phyloP scores from a whole-genome alignment of 768 basidiomycete species.

The Phylloporus sp. region DNA sequence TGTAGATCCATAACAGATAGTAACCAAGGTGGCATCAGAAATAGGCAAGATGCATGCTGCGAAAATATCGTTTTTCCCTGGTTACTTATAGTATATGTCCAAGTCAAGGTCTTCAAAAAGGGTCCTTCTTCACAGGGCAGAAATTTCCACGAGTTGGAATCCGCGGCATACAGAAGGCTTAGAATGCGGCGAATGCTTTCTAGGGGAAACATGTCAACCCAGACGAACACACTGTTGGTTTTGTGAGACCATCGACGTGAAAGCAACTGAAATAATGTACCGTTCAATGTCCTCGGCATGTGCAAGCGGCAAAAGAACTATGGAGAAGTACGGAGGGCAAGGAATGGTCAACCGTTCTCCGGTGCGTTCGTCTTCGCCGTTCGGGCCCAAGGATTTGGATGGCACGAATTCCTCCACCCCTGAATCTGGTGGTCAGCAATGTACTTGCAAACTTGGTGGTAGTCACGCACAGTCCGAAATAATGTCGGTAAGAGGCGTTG shows the following conservation, averaged over 20 bases:
- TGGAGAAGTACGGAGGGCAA: constrained; percentile 36
- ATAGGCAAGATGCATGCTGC: constrained; percentile 24
- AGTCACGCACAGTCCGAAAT: constrained; percentile 37
- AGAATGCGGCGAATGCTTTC: constrained; percentile 43
- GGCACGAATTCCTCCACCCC: constrained; percentile 40
- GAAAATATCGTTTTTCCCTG: constrained; percentile 10
- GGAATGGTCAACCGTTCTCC: constrained; percentile 43
- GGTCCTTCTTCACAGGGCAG: constrained; percentile 18
- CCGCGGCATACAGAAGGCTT: constrained; percentile 29
- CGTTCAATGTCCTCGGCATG: constrained; percentile 40
- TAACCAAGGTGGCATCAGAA: constrained; percentile 39
- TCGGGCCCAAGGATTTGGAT: constrained; percentile 28
- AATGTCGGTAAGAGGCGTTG: constrained; percentile 28
- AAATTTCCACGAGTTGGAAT: constrained; percentile 30
- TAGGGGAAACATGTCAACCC: constrained; percentile 49
- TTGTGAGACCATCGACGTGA: neutral
- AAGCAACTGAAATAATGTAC: constrained; percentile 27
- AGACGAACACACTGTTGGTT: constrained; percentile 38
- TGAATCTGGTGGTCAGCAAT: constrained; percentile 17
- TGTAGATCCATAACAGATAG: constrained; percentile 32
- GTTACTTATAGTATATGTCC: constrained; percentile 20
- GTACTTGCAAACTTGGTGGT: neutral
- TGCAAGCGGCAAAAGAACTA: constrained; percentile 31
- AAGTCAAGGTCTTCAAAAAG: constrained; percentile 24
- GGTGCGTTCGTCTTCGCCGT: constrained; percentile 36